Evolutionary conservation across 2,329 filamentous ascomycete species (phyloP), one percentile per base, ranked within the genome.

Genomic region (Aaosphaeria pasadenensis): DNA sequence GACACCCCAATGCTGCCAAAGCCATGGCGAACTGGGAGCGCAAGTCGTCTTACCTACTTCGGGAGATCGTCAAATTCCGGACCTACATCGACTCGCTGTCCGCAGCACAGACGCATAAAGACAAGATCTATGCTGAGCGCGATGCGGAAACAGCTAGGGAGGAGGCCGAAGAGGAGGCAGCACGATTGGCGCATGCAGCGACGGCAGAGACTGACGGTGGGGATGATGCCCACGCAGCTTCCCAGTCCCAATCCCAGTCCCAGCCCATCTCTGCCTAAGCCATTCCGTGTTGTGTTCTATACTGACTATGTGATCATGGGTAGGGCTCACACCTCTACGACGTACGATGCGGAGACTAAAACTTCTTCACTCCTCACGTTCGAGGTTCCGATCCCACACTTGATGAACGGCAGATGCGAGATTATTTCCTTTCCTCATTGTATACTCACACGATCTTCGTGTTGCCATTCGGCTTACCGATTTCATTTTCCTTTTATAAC

Each of bases 11-110:
- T 62, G 82, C 86, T 11, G 77, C 76, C 53, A 91, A 88, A 71
- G 90, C 92, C 11, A 92, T 97, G 88, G 80, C 86, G 17, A 99
- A 99, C 71, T 99, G 94, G 92, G 91, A 99, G 76, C 85, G 88
- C 64, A 97, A 97, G 75, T 95, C 89, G 47, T 86, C 89, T 30
- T 96, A 97, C 66, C 75, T 99, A 38, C 78, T 97, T 9, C 80
- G 89, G 33, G 94, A 99, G 74, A 96, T 95, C 68, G 91, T 97
- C 70, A 97, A 97, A 71, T 97, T 96, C 74, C 80, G 87, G 51
- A 97, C 91, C 0, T 99, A 97, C 64, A 91, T 96, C 57, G 94
- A 97, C 68, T 86, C 84, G 32, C 74, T 99, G 44, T 79, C 84
- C 49, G 81, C 83, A 35, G 91, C 91, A 0, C 83, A 88, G 58